A percentile compares a stretch with the other conserved stretches of the same genome.
These are phyloP conservation scores for Eleusine indica DNA, from an alignment of 176 grass and related monocot species.

Conservation along the genomic window DNA sequence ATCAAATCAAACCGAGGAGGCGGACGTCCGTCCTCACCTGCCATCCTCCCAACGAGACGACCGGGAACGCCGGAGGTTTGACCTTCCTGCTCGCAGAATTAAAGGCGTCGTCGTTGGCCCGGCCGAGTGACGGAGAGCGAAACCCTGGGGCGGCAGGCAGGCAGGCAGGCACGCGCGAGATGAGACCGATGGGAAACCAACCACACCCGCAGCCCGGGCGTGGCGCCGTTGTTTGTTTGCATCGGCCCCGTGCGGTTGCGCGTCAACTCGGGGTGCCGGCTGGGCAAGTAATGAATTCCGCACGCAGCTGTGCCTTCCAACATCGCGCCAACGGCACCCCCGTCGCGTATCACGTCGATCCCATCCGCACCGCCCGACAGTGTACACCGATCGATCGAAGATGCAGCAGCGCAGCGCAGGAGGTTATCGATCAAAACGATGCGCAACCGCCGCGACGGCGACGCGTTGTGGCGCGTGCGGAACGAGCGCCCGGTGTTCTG, in stretches of 20 bases:
- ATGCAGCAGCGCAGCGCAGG: too few relatives aligned
- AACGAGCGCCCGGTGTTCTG: too few relatives aligned
- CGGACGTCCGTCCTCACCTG: neutral
- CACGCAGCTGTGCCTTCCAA: neutral
- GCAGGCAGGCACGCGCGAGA: neutral
- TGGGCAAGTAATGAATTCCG: constrained; percentile 30
- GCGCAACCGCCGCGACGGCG: neutral
- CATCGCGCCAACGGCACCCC: neutral
- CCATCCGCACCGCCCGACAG: too few relatives aligned
- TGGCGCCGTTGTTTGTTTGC: neutral
- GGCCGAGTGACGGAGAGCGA: neutral
- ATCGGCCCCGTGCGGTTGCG: constrained; percentile 14
- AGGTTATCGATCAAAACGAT: neutral
- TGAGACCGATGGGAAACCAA: neutral
- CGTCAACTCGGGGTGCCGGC: neutral
- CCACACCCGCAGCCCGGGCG: constrained; percentile 6
- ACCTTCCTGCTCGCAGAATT: neutral
- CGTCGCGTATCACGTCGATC: neutral
- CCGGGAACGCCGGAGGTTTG: neutral
- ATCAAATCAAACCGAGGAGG: neutral
- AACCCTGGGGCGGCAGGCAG: neutral
- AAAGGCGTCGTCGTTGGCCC: too few relatives aligned
- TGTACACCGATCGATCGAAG: neutral
- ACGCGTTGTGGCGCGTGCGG: too few relatives aligned
- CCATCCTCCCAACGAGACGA: constrained; percentile 47